phyloP scores from a whole-genome alignment of 2,329 filamentous ascomycete species.

The Botrytis squamosa region DNA sequence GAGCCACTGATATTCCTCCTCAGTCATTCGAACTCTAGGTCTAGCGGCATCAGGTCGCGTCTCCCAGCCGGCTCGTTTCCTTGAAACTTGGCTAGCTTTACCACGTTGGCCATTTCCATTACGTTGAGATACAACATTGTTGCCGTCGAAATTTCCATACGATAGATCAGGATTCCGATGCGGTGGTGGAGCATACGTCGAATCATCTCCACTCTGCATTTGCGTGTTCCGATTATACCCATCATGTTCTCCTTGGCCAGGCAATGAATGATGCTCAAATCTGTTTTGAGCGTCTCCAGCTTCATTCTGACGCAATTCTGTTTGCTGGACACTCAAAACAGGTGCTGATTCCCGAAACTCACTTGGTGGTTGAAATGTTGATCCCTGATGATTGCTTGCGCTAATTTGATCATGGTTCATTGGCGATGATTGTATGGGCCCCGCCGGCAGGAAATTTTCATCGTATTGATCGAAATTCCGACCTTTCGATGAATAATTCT shows the following conservation, averaged over 20 bases:
- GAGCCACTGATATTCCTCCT: slow-evolving; percentile 4
- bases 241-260: too few species aligned
- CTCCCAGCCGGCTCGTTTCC: background rate
- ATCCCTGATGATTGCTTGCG: background rate
- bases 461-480: background rate
- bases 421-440: background rate
- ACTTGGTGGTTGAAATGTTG: too few species aligned
- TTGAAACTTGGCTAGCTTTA: rapidly evolving
- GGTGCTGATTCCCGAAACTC: rapidly evolving
- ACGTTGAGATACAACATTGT: too few species aligned
- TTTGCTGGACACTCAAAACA: rapidly evolving
- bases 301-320: too few species aligned
- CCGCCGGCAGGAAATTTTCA: background rate
- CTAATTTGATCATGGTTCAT: background rate
- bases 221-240: too few species aligned
- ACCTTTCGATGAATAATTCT: rapidly evolving
- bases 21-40: background rate
- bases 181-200: background rate
- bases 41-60: background rate
- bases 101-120: too few species aligned
- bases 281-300: background rate
- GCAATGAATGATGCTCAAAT: background rate
- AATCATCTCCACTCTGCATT: background rate
- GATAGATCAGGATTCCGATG: background rate
- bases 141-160: too few species aligned